These are phyloP conservation scores for Lodderomyces pseudojiufengensis DNA, from an alignment of 1,139 yeast species.

Conservation along the genomic window DNA sequence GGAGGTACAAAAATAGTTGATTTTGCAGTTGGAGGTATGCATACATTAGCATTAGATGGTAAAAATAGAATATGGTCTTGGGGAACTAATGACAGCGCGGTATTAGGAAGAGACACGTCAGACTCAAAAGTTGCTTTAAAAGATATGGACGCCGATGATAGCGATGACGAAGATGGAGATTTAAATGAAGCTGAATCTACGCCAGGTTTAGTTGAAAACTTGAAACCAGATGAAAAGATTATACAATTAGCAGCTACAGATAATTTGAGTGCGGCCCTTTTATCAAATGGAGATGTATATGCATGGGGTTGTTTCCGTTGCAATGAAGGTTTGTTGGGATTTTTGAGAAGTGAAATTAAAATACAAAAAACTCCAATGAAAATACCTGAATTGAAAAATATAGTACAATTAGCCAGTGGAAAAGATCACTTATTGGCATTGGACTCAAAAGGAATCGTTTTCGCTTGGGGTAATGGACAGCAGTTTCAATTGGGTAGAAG, in stretches of 20 bases:
- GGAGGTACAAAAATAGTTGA: slow-evolving; percentile 61
- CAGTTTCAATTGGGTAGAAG: slow-evolving; percentile 88
- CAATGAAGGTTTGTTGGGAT: slow-evolving; percentile 88
- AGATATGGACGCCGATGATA: slow-evolving; percentile 67
- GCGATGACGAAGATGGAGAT: slow-evolving; percentile 76
- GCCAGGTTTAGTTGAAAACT: slow-evolving; percentile 69
- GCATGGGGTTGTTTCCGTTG: slow-evolving; percentile 98
- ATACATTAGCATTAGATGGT: slow-evolving; percentile 75
- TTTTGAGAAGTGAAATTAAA: slow-evolving; percentile 54
- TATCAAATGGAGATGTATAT: slow-evolving; percentile 81
- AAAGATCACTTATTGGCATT: slow-evolving; percentile 87
- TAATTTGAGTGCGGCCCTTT: slow-evolving; percentile 76
- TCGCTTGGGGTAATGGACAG: slow-evolving; percentile 97
- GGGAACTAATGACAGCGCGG: slow-evolving; percentile 95
- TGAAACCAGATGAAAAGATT: slow-evolving; percentile 53
- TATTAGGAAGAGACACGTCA: slow-evolving; percentile 83
- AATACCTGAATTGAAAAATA: slow-evolving; percentile 58
- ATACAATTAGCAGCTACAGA: slow-evolving; percentile 93
- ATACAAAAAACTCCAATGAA: slow-evolving; percentile 67
- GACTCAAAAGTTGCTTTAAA: slow-evolving; percentile 58
- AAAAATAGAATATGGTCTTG: slow-evolving; percentile 85
- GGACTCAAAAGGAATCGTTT: slow-evolving; percentile 81
- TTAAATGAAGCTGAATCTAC: slow-evolving; percentile 86
- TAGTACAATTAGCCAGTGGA: slow-evolving; percentile 88
- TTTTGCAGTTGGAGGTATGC: slow-evolving; percentile 95